Conservation (phyloP, 345 rosid genomes). For the Limnanthes douglasii region DNA sequence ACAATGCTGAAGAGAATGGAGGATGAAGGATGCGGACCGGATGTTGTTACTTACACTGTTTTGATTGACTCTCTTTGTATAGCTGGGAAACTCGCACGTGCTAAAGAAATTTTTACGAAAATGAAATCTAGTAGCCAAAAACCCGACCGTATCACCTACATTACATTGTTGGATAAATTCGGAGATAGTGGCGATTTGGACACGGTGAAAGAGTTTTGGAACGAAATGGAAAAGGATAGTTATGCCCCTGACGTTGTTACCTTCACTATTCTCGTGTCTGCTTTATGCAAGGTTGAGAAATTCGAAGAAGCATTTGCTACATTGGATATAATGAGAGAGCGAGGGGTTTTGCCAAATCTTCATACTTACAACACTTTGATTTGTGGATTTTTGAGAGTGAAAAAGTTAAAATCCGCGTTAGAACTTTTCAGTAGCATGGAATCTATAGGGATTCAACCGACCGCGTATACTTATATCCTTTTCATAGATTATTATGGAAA, state of each 20-base stretch:
- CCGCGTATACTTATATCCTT: conserved; percentile 63
- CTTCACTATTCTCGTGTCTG: conserved; percentile 58
- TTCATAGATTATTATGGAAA: conserved; percentile 91
- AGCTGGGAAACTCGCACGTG: conserved; percentile 48
- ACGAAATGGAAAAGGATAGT: conserved; percentile 76
- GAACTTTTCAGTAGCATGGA: conserved; percentile 44
- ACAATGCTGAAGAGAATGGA: conserved; percentile 71
- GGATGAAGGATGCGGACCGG: conserved; percentile 74
- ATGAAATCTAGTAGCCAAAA: conserved; percentile 71
- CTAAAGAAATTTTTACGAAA: conserved; percentile 41
- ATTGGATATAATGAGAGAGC: conserved; percentile 51
- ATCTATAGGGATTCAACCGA: conserved; percentile 47
- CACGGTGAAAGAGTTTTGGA: conserved; percentile 60
- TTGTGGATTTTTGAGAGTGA: conserved; percentile 47
- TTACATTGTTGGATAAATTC: conserved; percentile 68
- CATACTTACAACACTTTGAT: conserved; percentile 79
- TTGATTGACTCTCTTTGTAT: conserved; percentile 79
- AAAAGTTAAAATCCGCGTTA: conserved; percentile 45
- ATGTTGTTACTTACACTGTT: conserved; percentile 80
- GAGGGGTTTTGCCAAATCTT: conserved; percentile 52
- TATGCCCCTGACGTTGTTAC: conserved; percentile 73
- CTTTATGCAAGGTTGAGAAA: conserved; percentile 51
- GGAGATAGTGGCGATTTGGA: conserved; percentile 57
- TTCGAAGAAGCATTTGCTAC: conserved; percentile 47
- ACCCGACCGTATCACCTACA: conserved; percentile 71